Percentiles rank a stretch among this genome's conserved stretches.
Conservation (phyloP, 23 red algal species). For the Agarophyton chilense region DNA sequence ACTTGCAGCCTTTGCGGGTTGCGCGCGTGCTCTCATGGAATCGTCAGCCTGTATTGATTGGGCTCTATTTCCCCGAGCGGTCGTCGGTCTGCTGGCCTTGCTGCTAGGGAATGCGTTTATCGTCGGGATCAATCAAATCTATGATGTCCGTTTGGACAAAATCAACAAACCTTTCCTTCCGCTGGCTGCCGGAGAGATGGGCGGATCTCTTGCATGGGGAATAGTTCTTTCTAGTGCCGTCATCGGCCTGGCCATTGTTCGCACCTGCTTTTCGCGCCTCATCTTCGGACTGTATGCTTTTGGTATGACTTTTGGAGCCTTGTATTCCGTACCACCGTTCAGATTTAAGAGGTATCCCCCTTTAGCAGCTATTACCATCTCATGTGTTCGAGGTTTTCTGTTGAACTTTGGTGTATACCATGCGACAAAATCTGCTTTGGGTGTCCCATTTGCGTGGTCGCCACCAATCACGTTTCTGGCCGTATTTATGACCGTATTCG, state of each 20-base stretch:
- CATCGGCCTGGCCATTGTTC: slow-evolving; percentile 76
- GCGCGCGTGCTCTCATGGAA: slow-evolving; percentile 82
- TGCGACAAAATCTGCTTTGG: slow-evolving; percentile 86
- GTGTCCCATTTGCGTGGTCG: slow-evolving; percentile 82
- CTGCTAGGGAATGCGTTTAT: slow-evolving; percentile 93
- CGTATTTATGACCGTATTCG: slow-evolving; percentile 92
- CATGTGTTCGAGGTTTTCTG: slow-evolving; percentile 90
- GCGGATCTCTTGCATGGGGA: slow-evolving; percentile 60
- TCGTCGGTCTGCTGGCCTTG: slow-evolving; percentile 83
- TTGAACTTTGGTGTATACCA: slow-evolving; percentile 97
- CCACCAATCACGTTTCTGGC: slow-evolving; percentile 85
- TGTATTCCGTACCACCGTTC: slow-evolving; percentile 88
- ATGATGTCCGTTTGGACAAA: slow-evolving; percentile 81
- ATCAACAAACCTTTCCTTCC: slow-evolving; percentile 99
- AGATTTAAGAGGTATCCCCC: slow-evolving; percentile 77
- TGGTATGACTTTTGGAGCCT: slow-evolving; percentile 82
- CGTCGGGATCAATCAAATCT: slow-evolving; percentile 97
- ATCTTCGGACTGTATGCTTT: slow-evolving; percentile 89
- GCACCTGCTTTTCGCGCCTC: slow-evolving; percentile 67
- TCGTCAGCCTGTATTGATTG: slow-evolving; percentile 64
- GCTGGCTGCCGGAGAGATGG: slow-evolving; percentile 77
- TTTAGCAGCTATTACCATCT: slow-evolving; percentile 84
- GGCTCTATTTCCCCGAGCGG: slow-evolving; percentile 75
- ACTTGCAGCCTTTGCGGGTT: slow-evolving; percentile 83
- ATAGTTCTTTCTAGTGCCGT: slow-evolving; percentile 61